phyloP scores from a whole-genome alignment of 371 early-diverging fungal genomes.

The Gilbertella persicaria region DNA sequence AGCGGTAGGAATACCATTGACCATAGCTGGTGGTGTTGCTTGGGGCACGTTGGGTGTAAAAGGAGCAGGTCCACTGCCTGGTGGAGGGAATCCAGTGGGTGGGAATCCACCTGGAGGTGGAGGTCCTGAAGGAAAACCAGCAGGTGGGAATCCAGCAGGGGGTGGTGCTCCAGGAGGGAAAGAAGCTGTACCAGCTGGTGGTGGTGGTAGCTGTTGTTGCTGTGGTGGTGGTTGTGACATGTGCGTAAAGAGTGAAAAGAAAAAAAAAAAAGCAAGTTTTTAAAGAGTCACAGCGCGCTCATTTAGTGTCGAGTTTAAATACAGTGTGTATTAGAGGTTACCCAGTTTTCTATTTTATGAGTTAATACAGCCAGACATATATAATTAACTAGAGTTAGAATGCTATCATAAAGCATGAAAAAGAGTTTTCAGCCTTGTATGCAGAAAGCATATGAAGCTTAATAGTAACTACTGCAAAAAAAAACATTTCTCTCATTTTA shows the following conservation, averaged over 20 bases:
- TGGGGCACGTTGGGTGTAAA: conserved; percentile 11
- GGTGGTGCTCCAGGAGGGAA: conserved; percentile 19
- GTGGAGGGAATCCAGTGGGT: conserved; percentile 6
- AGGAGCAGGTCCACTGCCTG: background rate
- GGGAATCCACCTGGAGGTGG: conserved; percentile 10
- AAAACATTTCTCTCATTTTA: no score
- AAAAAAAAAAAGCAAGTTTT: no score
- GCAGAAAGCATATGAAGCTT: no score
- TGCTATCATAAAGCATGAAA: no score
- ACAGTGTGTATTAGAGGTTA: no score
- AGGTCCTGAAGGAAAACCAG: conserved; percentile 7
- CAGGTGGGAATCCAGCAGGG: conserved; percentile 15
- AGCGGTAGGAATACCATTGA: conserved; percentile 48
- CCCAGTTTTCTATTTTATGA: no score
- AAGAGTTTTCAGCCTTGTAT: no score
- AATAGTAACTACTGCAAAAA: no score
- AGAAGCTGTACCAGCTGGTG: background rate
- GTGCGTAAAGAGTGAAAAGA: background rate
- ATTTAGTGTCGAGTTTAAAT: no score
- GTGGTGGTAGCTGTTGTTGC: background rate
- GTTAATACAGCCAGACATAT: no score
- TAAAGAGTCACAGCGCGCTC: no score
- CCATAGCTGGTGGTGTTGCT: conserved; percentile 16
- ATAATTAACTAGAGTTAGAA: no score
- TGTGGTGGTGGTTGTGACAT: background rate